Base-by-base conservation (phyloP, 768 basidiomycete species). In the Podaxis sp. region DNA sequence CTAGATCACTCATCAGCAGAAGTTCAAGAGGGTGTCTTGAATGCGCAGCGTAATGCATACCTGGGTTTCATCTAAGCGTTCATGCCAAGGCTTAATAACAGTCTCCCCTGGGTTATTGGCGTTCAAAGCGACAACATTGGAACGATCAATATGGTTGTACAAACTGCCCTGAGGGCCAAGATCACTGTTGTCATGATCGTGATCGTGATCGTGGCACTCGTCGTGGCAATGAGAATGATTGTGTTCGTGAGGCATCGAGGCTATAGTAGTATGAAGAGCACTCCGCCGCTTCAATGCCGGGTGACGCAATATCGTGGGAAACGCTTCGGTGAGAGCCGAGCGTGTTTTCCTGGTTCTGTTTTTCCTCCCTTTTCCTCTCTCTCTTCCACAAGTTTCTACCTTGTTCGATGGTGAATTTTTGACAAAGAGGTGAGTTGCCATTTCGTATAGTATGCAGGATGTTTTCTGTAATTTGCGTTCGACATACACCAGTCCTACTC, bases 381-480 rank as follows among this genome's bases (percentile, higher is more conserved):
- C 13, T 20, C 37, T 37, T 40, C 20, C 37, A 24, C 36, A n/a
- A 41, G n/a, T 46, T 30, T 24, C 13, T n/a, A 48, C 11, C 33
- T n/a, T 46, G 44, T 30, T 28, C 57, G 2, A 24, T n/a, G 53
- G 20, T 52, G 15, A 13, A 2, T 12, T 13, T 36, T 22, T 22
- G 12, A 10, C 24, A 20, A 6, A 11, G 4, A 41, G 38, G 54
- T 56, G 37, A 41, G 54, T 37, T 37, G n/a, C 11, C 7, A 6
- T n/a, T 17, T 36, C 17, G 13, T 22, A 13, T 24, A 12, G 7
- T 36, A 62, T 65, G 2, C 46, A 68, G 75, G 83, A 90, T 91
- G 88, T 67, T 80, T 80, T 74, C 80, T 77, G 90, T 92, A 92
- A 92, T 92, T 92, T 92, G 90, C 90, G 90, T 91, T 91, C 89